Percentiles rank a stretch among this genome's conserved stretches.
These are phyloP conservation scores for Pseudocercospora fijiensis DNA, from an alignment of 2,329 filamentous ascomycete species.

Conservation along the genomic window DNA sequence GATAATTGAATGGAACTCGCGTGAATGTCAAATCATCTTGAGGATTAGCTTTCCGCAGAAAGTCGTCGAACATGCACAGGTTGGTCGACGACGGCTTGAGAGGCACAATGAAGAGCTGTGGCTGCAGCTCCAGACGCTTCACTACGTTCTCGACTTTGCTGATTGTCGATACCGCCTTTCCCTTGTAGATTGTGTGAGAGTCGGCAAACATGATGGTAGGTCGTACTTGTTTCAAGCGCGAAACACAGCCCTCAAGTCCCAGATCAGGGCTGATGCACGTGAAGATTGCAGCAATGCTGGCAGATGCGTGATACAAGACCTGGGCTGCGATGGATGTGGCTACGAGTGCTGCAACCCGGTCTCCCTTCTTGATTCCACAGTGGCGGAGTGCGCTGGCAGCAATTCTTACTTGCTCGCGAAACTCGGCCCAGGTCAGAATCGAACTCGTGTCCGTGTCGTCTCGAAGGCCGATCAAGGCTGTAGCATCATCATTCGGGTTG, in stretches of 20 bases:
- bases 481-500: slow-evolving; percentile 38
- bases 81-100: slow-evolving; percentile 23
- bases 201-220: slow-evolving; percentile 46
- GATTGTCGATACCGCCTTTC: slow-evolving; percentile 37
- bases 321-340: slow-evolving; percentile 47
- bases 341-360: slow-evolving; percentile 45
- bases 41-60: slow-evolving; percentile 36
- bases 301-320: slow-evolving; percentile 43
- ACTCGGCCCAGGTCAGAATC: slow-evolving; percentile 42
- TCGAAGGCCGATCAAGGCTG: slow-evolving; percentile 44
- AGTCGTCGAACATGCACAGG: slow-evolving; percentile 35
- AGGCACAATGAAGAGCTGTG: slow-evolving; percentile 34
- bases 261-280: slow-evolving; percentile 48
- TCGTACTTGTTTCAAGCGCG: slow-evolving; percentile 43
- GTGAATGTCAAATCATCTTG: slow-evolving; percentile 40
- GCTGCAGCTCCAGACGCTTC: slow-evolving; percentile 31
- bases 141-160: slow-evolving; percentile 39
- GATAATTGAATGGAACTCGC: slow-evolving; percentile 44
- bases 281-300: slow-evolving; percentile 47
- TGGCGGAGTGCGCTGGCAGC: slow-evolving; percentile 42
- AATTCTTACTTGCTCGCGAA: slow-evolving; percentile 42
- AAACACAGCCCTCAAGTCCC: slow-evolving; percentile 41
- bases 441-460: slow-evolving; percentile 43
- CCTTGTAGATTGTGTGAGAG: slow-evolving; percentile 44
- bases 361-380: slow-evolving; percentile 41